Evolutionary conservation across 2,329 filamentous ascomycete species (phyloP), one percentile per base, ranked within the genome.

Genomic region (Ophiosphaerella herpotricha): DNA sequence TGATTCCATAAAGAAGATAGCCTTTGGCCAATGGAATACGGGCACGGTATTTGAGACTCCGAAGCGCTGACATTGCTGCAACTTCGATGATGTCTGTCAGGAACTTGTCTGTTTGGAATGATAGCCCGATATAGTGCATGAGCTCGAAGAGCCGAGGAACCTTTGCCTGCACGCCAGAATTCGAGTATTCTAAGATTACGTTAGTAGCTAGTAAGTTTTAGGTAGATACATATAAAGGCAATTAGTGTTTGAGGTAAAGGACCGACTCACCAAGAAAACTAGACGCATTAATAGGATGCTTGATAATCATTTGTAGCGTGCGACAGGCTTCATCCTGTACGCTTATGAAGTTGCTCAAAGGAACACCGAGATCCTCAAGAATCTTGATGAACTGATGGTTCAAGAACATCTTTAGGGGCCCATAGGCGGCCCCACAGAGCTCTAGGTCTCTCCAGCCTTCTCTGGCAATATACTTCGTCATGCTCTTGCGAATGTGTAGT

Each of bases 321-420:
- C 79, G 57, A 3, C 94, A 73, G 24, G 86, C 86, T n/a, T 76
- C 74, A 0, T 77, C 74, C 68, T 94, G 90, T 1, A 90, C 72
- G 0, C 77, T 63, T 9, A 87, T 65, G 57, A 96, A 93, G 67
- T 82, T 87, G 0, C 72, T 48, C 1, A 75, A 64, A 0, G 77
- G 66, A 0, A 88, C 84, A 0, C 81, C 80, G 69, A 93, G 85
- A 57, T 95, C 91, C 64, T 96, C 91, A 1, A 96, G 71, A 5
- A 95, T 91, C 67, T 95, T 95, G 74, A 95, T 91, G 53, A 92
- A 78, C 57, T 90, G 89, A 1, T 88, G 85, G 63, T 95, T 95
- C 1, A 95, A 79, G 14, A 85, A 83, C 58, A 92, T 78, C 0
- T 82, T 82, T 6, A 93, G 79, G 0, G 89, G 86, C 43, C 80